Conservation (phyloP, 1,284 basidiomycete genomes). For the Papiliotrema fonsecae region DNA sequence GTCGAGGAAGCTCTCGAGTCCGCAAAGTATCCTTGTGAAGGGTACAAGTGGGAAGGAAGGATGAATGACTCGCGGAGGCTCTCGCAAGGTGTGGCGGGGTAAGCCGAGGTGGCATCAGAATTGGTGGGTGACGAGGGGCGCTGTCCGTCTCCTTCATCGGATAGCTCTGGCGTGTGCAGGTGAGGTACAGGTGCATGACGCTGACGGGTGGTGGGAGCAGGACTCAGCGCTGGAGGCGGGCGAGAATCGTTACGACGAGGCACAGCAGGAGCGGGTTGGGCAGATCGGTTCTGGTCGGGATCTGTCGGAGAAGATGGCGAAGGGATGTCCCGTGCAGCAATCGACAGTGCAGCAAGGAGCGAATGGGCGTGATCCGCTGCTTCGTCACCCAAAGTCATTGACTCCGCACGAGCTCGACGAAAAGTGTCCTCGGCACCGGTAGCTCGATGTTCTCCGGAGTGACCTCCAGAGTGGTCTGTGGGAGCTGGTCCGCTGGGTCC, state of each 20-base stretch:
- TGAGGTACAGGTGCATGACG: neutral
- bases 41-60: neutral
- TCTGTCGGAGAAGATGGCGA: neutral
- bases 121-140: constrained; percentile 24
- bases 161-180: constrained; percentile 14
- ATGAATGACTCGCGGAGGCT: constrained; percentile 9
- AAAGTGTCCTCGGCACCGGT: neutral
- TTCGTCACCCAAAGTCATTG: constrained; percentile 3
- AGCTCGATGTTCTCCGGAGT: neutral
- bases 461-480: neutral
- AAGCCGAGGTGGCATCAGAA: constrained; percentile 28
- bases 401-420: constrained; percentile 6
- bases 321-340: neutral
- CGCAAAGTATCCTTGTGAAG: neutral
- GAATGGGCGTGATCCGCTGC: constrained; percentile 9
- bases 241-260: neutral
- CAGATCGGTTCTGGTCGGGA: neutral
- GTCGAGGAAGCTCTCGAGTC: neutral
- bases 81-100: constrained; percentile 30
- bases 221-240: neutral
- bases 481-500: neutral
- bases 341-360: constrained; percentile 16
- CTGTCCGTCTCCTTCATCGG: neutral
- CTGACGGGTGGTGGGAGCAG: neutral
- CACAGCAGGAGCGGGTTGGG: neutral